Conservation (phyloP, 345 rosid species). For the Odontarrhena argentea region DNA sequence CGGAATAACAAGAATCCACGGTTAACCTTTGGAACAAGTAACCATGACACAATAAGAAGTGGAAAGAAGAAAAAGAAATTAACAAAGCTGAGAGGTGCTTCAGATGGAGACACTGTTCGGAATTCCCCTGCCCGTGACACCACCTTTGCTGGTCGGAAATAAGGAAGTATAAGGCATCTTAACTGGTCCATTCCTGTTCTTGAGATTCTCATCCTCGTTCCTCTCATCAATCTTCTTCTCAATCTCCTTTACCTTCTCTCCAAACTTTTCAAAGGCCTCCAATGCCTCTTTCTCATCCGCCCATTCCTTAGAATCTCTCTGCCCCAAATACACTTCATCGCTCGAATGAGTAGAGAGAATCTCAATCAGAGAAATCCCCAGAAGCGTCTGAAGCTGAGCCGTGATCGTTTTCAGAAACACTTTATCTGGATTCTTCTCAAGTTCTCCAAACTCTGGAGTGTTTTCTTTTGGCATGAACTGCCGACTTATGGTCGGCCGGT, state of each 20-base stretch:
- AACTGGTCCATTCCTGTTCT: slow-evolving; percentile 62
- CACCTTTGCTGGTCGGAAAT: slow-evolving; percentile 53
- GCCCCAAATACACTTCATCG: slow-evolving; percentile 66
- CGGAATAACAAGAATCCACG: neutral
- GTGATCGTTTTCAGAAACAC: slow-evolving; percentile 56
- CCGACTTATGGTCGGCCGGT: slow-evolving; percentile 62
- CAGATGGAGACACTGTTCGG: slow-evolving; percentile 68
- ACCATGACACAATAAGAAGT: neutral
- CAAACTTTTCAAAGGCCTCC: slow-evolving; percentile 53
- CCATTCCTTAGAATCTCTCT: slow-evolving; percentile 59
- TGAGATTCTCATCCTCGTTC: slow-evolving; percentile 45
- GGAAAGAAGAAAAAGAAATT: neutral
- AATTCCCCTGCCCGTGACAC: slow-evolving; percentile 59
- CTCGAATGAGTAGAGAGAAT: slow-evolving; percentile 61
- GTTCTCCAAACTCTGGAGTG: slow-evolving; percentile 57
- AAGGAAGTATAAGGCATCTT: slow-evolving; percentile 54
- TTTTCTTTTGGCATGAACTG: slow-evolving; percentile 59
- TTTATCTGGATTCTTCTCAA: slow-evolving; percentile 49
- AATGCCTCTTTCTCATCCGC: slow-evolving; percentile 49
- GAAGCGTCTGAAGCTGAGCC: slow-evolving; percentile 50
- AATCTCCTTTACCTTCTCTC: slow-evolving; percentile 47
- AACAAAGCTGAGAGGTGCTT: slow-evolving; percentile 4
- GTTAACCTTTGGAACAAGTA: neutral
- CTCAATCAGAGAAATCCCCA: slow-evolving; percentile 56
- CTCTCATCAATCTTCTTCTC: slow-evolving; percentile 47